Evolutionary conservation across 2,329 filamentous ascomycete genomes (phyloP).

Genomic region (Aspergillus bombycis): DNA sequence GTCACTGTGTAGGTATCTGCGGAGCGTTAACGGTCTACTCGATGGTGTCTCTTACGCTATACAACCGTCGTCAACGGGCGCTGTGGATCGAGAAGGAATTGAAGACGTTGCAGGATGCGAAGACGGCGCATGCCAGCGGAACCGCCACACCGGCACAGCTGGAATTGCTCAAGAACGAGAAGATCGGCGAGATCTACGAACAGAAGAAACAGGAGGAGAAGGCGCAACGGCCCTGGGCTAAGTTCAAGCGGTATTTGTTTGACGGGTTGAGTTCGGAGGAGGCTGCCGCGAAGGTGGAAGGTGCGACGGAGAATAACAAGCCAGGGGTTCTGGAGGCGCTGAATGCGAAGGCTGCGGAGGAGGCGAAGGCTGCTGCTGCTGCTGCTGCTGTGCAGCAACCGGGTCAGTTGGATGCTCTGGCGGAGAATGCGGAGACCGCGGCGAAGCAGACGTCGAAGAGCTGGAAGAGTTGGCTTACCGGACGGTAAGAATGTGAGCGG

Average conservation of each 20-base stretch:
- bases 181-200: conserved; percentile 46
- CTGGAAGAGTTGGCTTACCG: conserved; percentile 46
- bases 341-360: conserved; percentile 37
- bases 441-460: conserved; percentile 40
- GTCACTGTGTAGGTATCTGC: conserved; percentile 54
- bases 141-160: conserved; percentile 46
- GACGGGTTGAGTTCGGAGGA: conserved; percentile 44
- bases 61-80: conserved; percentile 66
- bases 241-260: conserved; percentile 42
- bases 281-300: conserved; percentile 10
- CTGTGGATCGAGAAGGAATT: conserved; percentile 61
- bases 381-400: conserved; percentile 7
- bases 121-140: conserved; percentile 44
- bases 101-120: conserved; percentile 46
- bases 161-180: conserved; percentile 49
- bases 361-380: conserved; percentile 24
- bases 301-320: conserved; percentile 22
- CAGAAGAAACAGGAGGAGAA: conserved; percentile 44
- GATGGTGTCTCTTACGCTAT: conserved; percentile 66
- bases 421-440: conserved; percentile 39
- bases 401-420: conserved; percentile 40
- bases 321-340: conserved; percentile 39
- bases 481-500: conserved; percentile 29
- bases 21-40: conserved; percentile 66
- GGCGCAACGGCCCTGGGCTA: conserved; percentile 42